Percentiles rank a stretch among this genome's conserved stretches.
Conservation (phyloP, 129 eudicot species). For the Flaveria linearis region DNA sequence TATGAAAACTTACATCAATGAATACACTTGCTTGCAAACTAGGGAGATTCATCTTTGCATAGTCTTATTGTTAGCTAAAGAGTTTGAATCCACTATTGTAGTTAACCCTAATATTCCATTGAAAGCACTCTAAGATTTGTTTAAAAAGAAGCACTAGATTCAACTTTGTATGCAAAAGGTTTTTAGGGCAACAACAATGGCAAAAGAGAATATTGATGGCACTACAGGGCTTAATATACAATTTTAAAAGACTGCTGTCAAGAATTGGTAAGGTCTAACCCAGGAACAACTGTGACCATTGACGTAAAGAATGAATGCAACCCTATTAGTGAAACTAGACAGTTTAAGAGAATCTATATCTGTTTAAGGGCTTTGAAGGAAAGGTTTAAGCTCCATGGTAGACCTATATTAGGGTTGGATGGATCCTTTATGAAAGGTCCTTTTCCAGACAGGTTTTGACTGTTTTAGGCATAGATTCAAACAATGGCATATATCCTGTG, state of each 20-base stretch:
- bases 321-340: background rate
- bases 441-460: no score
- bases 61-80: background rate
- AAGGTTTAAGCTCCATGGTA: background rate
- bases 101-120: background rate
- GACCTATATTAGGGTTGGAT: background rate
- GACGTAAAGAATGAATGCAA: background rate
- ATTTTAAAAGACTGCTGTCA: no score
- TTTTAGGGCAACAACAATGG: background rate
- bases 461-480: no score
- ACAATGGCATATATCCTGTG: no score
- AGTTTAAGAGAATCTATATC: background rate
- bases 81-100: background rate
- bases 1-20: background rate
- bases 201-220: no score
- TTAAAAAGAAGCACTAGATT: background rate
- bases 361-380: background rate
- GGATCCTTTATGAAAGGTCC: background rate
- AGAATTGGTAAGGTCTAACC: background rate
- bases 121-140: background rate
- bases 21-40: background rate
- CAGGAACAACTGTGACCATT: background rate
- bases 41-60: background rate
- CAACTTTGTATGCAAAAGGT: background rate
- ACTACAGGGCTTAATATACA: background rate